Evolutionary conservation across 495 filamentous ascomycete genomes (phyloP), one percentile per base, ranked within the genome.

Genomic region (Parathielavia appendiculata): DNA sequence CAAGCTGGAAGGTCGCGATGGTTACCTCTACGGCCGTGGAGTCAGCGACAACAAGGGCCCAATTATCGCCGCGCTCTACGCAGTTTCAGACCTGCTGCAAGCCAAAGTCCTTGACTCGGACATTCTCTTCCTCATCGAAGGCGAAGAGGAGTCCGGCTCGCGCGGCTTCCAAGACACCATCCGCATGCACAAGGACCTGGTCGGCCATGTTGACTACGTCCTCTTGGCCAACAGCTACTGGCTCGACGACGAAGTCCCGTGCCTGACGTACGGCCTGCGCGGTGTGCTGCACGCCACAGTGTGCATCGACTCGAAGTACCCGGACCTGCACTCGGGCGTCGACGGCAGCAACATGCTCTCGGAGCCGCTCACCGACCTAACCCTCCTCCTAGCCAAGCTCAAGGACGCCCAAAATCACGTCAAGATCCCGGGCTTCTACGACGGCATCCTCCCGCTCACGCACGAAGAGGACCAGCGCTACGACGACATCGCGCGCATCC

Each of bases 21-120:
- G 95, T 8, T 97, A 96, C 67, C 76, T 97, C 3, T 97, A 98
- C 63, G 93, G 95, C n/a, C 90, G 93, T 61, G 93, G 93, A 19
- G 89, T 92, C 4, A 91, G 90, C 50, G 93, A 98, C 72, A 98
- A 98, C 74, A 98, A 98, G 68, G 93, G 93, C 0, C 93, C 93
- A 0, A 87, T 96, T 51, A 79, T 97, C 59, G 93, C 93, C 43
- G 92, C 95, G 5, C 75, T 97, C 0, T 97, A 93, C 66, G 93
- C 92, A 0, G 91, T 91, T 0, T 89, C 90, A 0, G 92, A 97
- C 59, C 80, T 97, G 4, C 82, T 86, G 32, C 83, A 90, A 36
- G 83, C 86, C 34, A 88, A 95, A 59, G 75, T 79, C 17, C 81
- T 98, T 0, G 85, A 85, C 46, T 89, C 89, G 22, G 91, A 97